Evolutionary conservation across 306 rosid genomes (phyloP).

Genomic region (Prunus padus): DNA sequence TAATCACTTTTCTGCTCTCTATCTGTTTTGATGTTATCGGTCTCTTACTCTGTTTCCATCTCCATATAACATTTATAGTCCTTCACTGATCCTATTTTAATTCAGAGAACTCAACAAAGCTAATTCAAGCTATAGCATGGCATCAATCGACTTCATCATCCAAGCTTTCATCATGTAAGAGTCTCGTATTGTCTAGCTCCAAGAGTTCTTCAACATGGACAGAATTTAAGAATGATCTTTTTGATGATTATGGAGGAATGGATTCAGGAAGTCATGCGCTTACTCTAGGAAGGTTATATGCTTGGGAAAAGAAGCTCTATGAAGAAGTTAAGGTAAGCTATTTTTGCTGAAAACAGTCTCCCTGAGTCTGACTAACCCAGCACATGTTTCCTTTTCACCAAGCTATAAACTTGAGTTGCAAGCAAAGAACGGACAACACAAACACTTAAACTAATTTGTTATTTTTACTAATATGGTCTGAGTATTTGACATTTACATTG

Average conservation of each 20-base stretch:
- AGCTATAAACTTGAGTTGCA: too few species aligned
- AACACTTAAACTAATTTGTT: background rate
- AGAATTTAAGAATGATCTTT: constrained; percentile 74
- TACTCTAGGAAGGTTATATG: constrained; percentile 81
- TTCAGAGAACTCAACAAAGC: constrained; percentile 91
- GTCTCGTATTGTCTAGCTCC: constrained; percentile 63
- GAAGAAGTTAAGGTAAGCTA: constrained; percentile 88
- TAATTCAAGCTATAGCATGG: constrained; percentile 79
- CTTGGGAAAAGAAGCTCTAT: constrained; percentile 96
- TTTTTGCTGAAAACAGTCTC: background rate
- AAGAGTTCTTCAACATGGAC: constrained; percentile 65
- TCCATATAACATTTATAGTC: background rate
- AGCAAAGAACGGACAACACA: too few species aligned
- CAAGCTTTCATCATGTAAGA: constrained; percentile 78
- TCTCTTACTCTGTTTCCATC: background rate
- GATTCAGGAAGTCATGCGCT: constrained; percentile 88
- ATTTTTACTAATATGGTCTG: constrained; percentile 15
- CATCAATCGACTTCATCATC: constrained; percentile 57
- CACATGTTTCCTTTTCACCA: too few species aligned
- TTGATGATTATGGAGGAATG: constrained; percentile 88
- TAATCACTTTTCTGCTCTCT: background rate
- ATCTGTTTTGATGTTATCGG: background rate
- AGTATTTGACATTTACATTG: constrained; percentile 18
- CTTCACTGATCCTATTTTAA: constrained; percentile 16
- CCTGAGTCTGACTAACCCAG: too few species aligned